Evolutionary conservation across 768 basidiomycete genomes (phyloP), one percentile per base, ranked within the genome.

Genomic region (Chalciporus piperatus): DNA sequence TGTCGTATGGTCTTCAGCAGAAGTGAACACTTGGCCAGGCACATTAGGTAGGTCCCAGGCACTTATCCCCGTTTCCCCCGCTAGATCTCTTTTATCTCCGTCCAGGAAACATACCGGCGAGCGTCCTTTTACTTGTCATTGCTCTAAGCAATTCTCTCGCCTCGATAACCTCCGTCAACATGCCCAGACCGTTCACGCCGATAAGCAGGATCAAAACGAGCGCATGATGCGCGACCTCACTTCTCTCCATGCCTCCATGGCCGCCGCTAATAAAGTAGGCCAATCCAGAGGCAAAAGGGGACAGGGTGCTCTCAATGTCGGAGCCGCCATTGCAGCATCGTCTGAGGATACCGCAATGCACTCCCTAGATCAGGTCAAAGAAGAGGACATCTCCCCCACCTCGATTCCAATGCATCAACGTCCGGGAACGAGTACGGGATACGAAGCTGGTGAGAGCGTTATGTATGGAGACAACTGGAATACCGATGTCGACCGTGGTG

Each of bases 151-250:
- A 58, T 98, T 98, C 67, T 94, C 92, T 6, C 85, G 96, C 12
- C 85, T 98, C 66, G 96, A 98, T 72, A 98, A 98, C 65, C 81
- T 98, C 3, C 85, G 96, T 41, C 96, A 98, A 67, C 96, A 98
- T 69, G 92, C 94, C 0, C 90, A 95, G 77, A 96, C 95, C 6
- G 94, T 97, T 1, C 96, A 98, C 63, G 85, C 92, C n/a, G 93
- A 97, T 67, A 90, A 92, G 74, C 83, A 83, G 67, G 88, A 89
- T 0, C 81, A 84, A 71, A 95, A 95, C 74, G 89, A 91, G 67
- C 74, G 80, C 47, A 93, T 92, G 90, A 93, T 94, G 89, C 84
- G 88, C 59, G 87, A 92, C 52, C 82, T 95, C 55, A 89, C 89
- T 44, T 78, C 81, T 5, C 78, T 95, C 41, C 92, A 95, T 60